Conservation (phyloP, 1,139 yeast species). For the Geotrichum candidum region DNA sequence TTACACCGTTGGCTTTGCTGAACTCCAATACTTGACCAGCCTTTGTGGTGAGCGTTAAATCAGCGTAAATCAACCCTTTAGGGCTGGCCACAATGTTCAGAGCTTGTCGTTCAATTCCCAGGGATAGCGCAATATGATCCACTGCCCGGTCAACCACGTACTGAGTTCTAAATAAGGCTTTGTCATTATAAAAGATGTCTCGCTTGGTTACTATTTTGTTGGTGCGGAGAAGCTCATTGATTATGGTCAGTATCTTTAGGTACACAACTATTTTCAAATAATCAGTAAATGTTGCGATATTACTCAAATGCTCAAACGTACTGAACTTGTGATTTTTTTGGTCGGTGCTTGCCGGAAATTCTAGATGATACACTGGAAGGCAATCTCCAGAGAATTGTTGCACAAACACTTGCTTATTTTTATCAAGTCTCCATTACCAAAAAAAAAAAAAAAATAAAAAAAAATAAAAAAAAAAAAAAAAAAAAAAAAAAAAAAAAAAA, state of each 20-base stretch:
- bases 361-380: background rate
- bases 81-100: constrained; percentile 54
- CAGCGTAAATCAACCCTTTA: constrained; percentile 54
- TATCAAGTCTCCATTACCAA: background rate
- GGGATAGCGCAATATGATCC: constrained; percentile 29
- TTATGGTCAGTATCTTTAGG: constrained; percentile 19
- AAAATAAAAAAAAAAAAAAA: background rate
- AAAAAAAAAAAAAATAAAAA: background rate
- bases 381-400: background rate
- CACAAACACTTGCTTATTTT: background rate
- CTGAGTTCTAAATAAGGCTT: constrained; percentile 49
- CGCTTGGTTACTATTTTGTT: constrained; percentile 42
- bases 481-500: background rate
- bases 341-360: constrained; percentile 2
- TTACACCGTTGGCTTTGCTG: constrained; percentile 20
- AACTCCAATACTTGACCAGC: constrained; percentile 21
- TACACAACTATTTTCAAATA: constrained; percentile 9
- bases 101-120: constrained; percentile 29
- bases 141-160: constrained; percentile 41
- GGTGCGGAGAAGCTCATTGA: constrained; percentile 17
- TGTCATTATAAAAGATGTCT: constrained; percentile 63
- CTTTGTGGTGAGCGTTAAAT: constrained; percentile 27
- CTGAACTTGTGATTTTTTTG: constrained; percentile 9
- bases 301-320: background rate
- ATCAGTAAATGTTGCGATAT: background rate